Evolutionary conservation across 805 yeast species (phyloP).

Genomic region (Phaffomyces antillensis): DNA sequence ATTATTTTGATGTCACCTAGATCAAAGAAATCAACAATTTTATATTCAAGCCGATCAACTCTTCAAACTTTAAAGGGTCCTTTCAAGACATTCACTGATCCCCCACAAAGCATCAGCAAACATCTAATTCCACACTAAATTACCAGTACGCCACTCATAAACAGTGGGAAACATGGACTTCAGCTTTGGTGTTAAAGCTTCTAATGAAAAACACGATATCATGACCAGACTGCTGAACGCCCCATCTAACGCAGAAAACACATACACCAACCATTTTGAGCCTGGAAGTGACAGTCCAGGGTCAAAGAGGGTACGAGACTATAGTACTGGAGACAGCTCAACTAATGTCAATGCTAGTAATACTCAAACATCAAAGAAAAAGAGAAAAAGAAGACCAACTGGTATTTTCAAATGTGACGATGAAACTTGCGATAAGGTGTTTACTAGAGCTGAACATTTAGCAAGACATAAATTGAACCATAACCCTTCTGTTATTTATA

Average conservation of each 20-base stretch:
- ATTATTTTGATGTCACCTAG: too few species aligned
- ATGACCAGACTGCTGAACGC: not conserved
- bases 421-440: conserved; percentile 47
- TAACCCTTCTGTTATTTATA: conserved; percentile 45
- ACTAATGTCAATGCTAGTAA: not conserved
- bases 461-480: conserved; percentile 61
- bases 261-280: too few species aligned
- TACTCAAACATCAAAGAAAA: conserved; percentile 7
- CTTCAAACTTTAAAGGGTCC: too few species aligned
- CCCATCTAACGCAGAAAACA: not conserved
- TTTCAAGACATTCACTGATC: not conserved
- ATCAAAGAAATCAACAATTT: too few species aligned
- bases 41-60: too few species aligned
- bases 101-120: not conserved
- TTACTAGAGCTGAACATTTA: conserved; percentile 56
- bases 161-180: conserved; percentile 1
- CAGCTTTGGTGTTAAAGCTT: not conserved
- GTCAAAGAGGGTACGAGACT: not conserved
- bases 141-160: too few species aligned
- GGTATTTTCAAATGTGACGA: conserved; percentile 35
- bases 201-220: not conserved
- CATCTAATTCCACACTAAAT: too few species aligned
- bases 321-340: not conserved
- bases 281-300: too few species aligned
- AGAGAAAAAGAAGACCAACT: conserved; percentile 20